Base-by-base conservation (phyloP, 768 basidiomycete species). In the Multifurca ochricompacta region DNA sequence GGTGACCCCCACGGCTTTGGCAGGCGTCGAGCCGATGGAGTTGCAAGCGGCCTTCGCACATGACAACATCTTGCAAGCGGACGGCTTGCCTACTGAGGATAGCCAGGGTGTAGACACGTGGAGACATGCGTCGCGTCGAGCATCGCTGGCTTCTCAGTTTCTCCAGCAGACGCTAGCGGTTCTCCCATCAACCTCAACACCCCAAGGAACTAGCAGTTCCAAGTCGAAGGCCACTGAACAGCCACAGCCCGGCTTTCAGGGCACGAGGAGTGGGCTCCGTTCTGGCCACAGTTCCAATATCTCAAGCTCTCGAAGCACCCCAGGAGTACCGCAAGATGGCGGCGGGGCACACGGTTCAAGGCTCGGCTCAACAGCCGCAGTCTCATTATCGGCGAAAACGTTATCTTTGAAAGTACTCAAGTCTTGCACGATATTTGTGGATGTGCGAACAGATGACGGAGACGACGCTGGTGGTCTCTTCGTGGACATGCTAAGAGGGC, bases 391-490 rank as follows among this genome's bases (percentile, higher is more conserved):
- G 54, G 39, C 28, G 9, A 61, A 36, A 23, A 30, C 41, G n/a
- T 46, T 50, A 6, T 42, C 65, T 69, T 25, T 83, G 57, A 78
- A 77, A 46, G 74, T 86, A 32, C 71, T 94, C 55, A 81, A 82
- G 51, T 78, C 81, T 11, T 92, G 91, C 51, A 75, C 77, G 2
- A 82, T 91, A 8, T 93, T 89, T 62, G 91, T 94, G 44, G 92
- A 94, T 64, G 88, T 95, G 25, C 65, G 75, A 58, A 81, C 80
- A 11, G 77, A 77, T 31, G 81, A 83, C 54, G 90, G 87, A 0
- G 88, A 90, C 49, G 82, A 94, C 62, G 88, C 87, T 0, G 84
- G 87, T 0, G 77, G 77, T 23, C 68, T 91, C 61, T 94, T 94
- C 62, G 78, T 83, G 13, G 87, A 93, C 44, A 90, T 93, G 85